Evolutionary conservation across 139 green algal genomes (phyloP), one percentile per base, ranked within the genome.

Genomic region (Coelastrella sp.): DNA sequence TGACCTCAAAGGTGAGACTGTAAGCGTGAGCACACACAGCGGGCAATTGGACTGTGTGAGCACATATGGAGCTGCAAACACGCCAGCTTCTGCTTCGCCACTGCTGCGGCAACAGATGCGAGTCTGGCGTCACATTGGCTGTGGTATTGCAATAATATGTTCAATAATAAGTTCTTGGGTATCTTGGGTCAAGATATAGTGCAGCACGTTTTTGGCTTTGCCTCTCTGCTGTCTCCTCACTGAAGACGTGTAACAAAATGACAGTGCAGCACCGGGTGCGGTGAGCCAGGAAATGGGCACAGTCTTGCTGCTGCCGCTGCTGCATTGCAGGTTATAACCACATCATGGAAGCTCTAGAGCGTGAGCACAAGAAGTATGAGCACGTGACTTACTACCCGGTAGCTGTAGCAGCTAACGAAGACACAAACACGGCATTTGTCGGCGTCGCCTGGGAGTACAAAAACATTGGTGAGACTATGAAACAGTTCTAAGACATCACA

Each of bases 371-470:
- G 32, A 56, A 58, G 54, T 83, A 90, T 19, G 85, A 90, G 58
- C 85, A 90, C 59, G 66, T 5, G 5, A 90, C 59, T 3, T 90
- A 90, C 85, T 76, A 68, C 23, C 85, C 85, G 0, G 59, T 90
- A 20, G 85, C 85, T 22, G 85, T 90, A 59, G 85, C 85, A 23
- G 85, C 73, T 56, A 80, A 90, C 22, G 85, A 90, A 54, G 54
- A 77, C 7, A 32, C 81, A 5, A 74, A 61, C 59, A 58, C 16
- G 4, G 85, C 73, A 5, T 90, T 90, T 84, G 85, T 83, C 22
- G 85, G 73, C 0, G 85, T 90, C 6, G 85, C 74, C 2, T 90
- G 85, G 85, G 85, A 90, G 73, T 90, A 83, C 85, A 90, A 90
- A 47, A 87, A 87, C 14, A 57, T 22, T 19, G 81, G 81, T 76